Base-by-base conservation (phyloP, 306 rosid species). In the Pachyrhizus erosus region DNA sequence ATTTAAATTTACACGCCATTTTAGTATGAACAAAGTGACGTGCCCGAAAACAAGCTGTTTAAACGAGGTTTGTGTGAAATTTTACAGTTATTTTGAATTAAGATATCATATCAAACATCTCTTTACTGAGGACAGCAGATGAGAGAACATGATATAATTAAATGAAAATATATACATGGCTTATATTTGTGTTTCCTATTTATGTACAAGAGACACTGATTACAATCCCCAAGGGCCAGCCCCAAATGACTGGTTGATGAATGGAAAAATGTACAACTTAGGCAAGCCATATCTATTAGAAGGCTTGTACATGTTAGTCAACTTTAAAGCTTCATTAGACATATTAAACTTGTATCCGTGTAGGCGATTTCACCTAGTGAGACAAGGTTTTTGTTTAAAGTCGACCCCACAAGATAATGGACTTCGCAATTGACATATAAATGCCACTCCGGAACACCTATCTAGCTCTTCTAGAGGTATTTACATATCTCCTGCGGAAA, bases 261-360 rank as follows among this genome's bases (percentile, higher is more conserved):
- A 66, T 58, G 39, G 18, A 24, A 84, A 81, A 62, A 67, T 81
- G 76, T 61, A 72, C 73, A 77, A 65, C 43, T 55, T 20, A 18
- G 73, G 75, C 74, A 49, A 70, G 86, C 21, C 80, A 75, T 64
- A 54, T 70, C 74, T 70, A 78, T 73, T 45, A 86, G 52, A 82
- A 62, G 83, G 62, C 77, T 83, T 79, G 87, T 74, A 82, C 65
- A 24, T 39, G 85, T 70, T 23, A 17, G 71, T 71, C 73, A 73
- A 45, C 54, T 70, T 37, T 51, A 8, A 55, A 54, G 64, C 70
- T 76, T 73, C 79, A 17, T 49, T 42, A 42, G 66, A 34, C 27
- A 54, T 69, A 79, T 60, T 58, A 33, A 29, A 61, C 20, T 14
- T 29, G 26, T 52, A 52, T n/a, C 12, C 12, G 18, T n/a, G 26